phyloP scores from a whole-genome alignment of 805 yeast species.

The Spathaspora passalidarum region DNA sequence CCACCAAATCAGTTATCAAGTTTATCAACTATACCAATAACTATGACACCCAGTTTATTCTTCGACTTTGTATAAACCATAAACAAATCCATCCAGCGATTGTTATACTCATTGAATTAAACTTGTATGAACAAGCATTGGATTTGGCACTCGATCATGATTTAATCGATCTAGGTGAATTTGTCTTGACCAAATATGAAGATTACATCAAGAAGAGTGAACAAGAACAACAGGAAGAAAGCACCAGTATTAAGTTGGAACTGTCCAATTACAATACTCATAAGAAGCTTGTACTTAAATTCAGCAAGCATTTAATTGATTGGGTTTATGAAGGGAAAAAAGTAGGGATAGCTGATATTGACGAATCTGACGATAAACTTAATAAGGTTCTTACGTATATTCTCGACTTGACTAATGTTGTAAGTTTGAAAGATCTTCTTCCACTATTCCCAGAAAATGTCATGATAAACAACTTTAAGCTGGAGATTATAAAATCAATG shows the following conservation, averaged over 20 bases:
- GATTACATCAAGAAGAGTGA: conserved; percentile 11
- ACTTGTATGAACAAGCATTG: conserved; percentile 77
- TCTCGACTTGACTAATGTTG: conserved; percentile 25
- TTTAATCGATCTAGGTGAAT: conserved; percentile 51
- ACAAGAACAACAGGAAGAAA: conserved; percentile 38
- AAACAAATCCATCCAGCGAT: conserved; percentile 65
- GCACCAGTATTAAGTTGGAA: conserved; percentile 30
- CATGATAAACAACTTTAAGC: conserved; percentile 77
- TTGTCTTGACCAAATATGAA: conserved; percentile 32
- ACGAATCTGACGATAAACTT: conserved; percentile 10
- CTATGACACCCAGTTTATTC: conserved; percentile 73
- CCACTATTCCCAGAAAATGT: conserved; percentile 84
- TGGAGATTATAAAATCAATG: conserved; percentile 76
- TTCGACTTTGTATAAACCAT: conserved; percentile 67
- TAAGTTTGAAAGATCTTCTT: conserved; percentile 75
- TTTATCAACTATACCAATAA: conserved; percentile 24
- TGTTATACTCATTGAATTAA: conserved; percentile 63
- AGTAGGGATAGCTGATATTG: conserved; percentile 10
- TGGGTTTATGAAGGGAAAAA: conserved; percentile 21
- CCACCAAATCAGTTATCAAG: conserved; percentile 27
- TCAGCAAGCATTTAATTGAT: conserved; percentile 50
- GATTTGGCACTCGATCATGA: conserved; percentile 63
- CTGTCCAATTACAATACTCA: conserved; percentile 42
- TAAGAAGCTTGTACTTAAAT: conserved; percentile 71
- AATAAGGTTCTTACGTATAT: conserved; percentile 29